Conservation (phyloP, 306 rosid species). For the Acacia acuminata region DNA sequence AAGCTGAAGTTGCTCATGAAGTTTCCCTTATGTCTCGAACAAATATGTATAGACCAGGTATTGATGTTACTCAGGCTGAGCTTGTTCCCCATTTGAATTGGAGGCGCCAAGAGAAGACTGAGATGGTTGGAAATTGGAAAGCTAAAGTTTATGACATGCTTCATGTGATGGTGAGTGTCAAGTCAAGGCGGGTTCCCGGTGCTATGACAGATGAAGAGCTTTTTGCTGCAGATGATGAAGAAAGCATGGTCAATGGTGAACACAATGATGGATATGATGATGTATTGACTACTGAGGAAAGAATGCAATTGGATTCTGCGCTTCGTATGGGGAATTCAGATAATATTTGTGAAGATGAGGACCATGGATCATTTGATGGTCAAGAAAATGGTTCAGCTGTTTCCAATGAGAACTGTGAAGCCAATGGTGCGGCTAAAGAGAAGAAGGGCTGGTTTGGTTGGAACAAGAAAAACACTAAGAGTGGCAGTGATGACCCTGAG, state of each 20-base stretch:
- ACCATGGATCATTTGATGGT: constrained; percentile 52
- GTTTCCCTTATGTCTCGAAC: constrained; percentile 95
- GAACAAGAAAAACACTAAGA: constrained; percentile 81
- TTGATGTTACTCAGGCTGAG: constrained; percentile 98
- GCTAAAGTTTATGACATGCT: constrained; percentile 98
- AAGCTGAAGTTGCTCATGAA: constrained; percentile 94
- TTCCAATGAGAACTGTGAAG: constrained; percentile 63
- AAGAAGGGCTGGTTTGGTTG: constrained; percentile 99
- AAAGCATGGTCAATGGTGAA: constrained; percentile 71
- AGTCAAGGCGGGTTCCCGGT: constrained; percentile 97
- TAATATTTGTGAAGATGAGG: constrained; percentile 74
- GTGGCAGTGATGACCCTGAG: constrained; percentile 63
- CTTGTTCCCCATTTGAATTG: constrained; percentile 91
- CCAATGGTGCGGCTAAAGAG: constrained; percentile 76
- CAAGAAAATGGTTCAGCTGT: constrained; percentile 73
- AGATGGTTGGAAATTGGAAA: constrained; percentile 97
- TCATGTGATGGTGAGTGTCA: constrained; percentile 96
- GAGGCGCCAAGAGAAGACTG: constrained; percentile 99
- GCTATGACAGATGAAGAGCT: constrained; percentile 99
- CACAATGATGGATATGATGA: constrained; percentile 89
- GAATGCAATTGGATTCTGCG: constrained; percentile 91
- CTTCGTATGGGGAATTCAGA: constrained; percentile 83
- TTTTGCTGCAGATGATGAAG: constrained; percentile 88
- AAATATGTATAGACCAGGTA: constrained; percentile 96
- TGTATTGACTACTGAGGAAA: constrained; percentile 93